Conservation (phyloP, 1,284 basidiomycete species). For the Sparassis latifolia region DNA sequence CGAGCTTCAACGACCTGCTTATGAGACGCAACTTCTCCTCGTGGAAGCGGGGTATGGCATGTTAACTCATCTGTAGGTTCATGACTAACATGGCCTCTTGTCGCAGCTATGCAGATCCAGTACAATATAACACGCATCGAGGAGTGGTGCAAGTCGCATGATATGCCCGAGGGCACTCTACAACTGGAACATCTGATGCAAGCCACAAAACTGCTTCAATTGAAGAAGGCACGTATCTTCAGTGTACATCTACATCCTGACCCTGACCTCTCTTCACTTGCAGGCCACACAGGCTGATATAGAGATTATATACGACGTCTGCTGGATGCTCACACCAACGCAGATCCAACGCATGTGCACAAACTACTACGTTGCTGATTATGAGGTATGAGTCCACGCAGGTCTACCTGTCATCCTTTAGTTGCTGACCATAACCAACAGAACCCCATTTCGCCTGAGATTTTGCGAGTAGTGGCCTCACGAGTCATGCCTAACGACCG, state of each 20-base stretch:
- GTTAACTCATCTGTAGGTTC: background rate
- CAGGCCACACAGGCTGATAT: slow-evolving; percentile 90
- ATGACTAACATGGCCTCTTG: background rate
- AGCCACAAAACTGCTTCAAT: slow-evolving; percentile 94
- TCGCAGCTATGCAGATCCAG: slow-evolving; percentile 94
- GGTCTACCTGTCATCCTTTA: background rate
- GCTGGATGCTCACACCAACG: slow-evolving; percentile 99
- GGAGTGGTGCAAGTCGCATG: slow-evolving; percentile 96
- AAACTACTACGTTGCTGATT: slow-evolving; percentile 98
- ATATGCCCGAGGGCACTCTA: slow-evolving; percentile 98
- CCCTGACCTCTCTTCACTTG: background rate
- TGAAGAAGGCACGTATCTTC: slow-evolving; percentile 79
- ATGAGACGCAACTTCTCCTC: slow-evolving; percentile 99
- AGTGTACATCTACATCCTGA: background rate
- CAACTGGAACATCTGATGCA: slow-evolving; percentile 99
- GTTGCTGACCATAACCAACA: slow-evolving; percentile 27
- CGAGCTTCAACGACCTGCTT: slow-evolving; percentile 96
- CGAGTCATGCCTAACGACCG: slow-evolving; percentile 92
- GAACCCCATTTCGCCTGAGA: slow-evolving; percentile 95
- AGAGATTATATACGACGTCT: slow-evolving; percentile 98
- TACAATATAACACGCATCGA: slow-evolving; percentile 99
- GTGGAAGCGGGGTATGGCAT: slow-evolving; percentile 86
- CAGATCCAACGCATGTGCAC: slow-evolving; percentile 99
- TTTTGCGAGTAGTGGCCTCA: slow-evolving; percentile 91
- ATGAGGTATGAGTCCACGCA: slow-evolving; percentile 58